These are phyloP conservation scores for Nephelium lappaceum DNA, from an alignment of 345 rosid species.

Conservation along the genomic window DNA sequence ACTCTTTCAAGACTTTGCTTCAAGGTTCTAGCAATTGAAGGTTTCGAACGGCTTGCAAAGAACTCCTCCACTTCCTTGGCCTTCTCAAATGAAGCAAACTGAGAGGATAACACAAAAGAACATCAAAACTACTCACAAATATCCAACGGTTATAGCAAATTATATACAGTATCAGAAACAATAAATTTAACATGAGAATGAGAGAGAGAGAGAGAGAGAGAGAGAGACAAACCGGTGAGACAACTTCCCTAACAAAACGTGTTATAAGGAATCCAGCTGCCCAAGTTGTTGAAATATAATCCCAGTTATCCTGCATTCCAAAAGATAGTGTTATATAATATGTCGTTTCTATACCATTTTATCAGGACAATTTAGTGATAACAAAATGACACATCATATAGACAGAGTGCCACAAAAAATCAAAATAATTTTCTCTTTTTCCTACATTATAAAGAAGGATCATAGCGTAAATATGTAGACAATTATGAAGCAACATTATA, in stretches of 20 bases:
- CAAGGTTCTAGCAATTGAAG: constrained; percentile 76
- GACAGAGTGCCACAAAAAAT: not conserved
- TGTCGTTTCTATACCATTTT: not conserved
- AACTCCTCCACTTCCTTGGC: constrained; percentile 79
- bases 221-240: constrained; percentile 66
- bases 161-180: not conserved
- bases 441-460: not conserved
- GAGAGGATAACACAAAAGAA: constrained; percentile 7
- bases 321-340: not conserved
- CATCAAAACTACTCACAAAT: not conserved
- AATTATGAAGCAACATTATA: not conserved
- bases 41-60: constrained; percentile 59
- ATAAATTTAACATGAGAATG: not conserved
- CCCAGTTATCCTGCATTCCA: constrained; percentile 72
- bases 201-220: not conserved
- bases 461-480: not conserved
- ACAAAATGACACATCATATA: not conserved
- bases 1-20: constrained; percentile 90
- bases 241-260: constrained; percentile 65
- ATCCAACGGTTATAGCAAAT: not conserved
- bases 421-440: not conserved
- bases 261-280: constrained; percentile 75
- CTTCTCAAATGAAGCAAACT: constrained; percentile 88
- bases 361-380: not conserved
- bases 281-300: constrained; percentile 57